Percentiles rank a stretch among this genome's conserved stretches.
Conservation (phyloP, 1,284 basidiomycete genomes). For the Ceratobasidium papillatum region DNA sequence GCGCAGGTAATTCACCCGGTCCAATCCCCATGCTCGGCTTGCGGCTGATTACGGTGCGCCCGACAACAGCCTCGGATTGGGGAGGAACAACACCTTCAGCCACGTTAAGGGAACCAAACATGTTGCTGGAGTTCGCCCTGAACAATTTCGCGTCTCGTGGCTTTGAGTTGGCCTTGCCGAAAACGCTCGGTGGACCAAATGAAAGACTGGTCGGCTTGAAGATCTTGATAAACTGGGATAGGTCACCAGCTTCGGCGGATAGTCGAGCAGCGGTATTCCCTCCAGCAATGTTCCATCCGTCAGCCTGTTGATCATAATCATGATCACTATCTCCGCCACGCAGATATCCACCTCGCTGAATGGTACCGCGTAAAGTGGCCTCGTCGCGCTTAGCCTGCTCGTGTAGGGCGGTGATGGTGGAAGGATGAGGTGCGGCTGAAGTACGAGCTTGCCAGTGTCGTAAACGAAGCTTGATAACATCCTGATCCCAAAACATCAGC, state of each 20-base stretch:
- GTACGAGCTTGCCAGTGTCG: conserved; percentile 44
- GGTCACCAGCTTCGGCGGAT: conserved; percentile 82
- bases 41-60: conserved; percentile 59
- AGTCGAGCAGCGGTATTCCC: conserved; percentile 57
- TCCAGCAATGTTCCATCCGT: conserved; percentile 87
- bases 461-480: conserved; percentile 61
- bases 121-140: conserved; percentile 82
- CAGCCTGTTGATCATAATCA: conserved; percentile 54
- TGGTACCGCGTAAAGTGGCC: conserved; percentile 50
- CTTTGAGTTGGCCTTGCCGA: conserved; percentile 69
- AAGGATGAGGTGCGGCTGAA: conserved; percentile 69
- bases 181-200: conserved; percentile 83
- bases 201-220: conserved; percentile 63
- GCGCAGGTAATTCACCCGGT: conserved; percentile 51
- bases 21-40: conserved; percentile 62
- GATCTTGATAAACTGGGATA: conserved; percentile 83
- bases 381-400: conserved; percentile 65
- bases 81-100: conserved; percentile 57
- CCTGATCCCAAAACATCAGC: conserved; percentile 49
- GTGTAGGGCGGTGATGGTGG: conserved; percentile 86
- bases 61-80: conserved; percentile 51
- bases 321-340: conserved; percentile 78
- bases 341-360: conserved; percentile 80
- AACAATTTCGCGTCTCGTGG: conserved; percentile 66
- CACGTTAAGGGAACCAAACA: conserved; percentile 83